phyloP scores from a whole-genome alignment of 768 basidiomycete genomes.

The Chalciporus chontae region DNA sequence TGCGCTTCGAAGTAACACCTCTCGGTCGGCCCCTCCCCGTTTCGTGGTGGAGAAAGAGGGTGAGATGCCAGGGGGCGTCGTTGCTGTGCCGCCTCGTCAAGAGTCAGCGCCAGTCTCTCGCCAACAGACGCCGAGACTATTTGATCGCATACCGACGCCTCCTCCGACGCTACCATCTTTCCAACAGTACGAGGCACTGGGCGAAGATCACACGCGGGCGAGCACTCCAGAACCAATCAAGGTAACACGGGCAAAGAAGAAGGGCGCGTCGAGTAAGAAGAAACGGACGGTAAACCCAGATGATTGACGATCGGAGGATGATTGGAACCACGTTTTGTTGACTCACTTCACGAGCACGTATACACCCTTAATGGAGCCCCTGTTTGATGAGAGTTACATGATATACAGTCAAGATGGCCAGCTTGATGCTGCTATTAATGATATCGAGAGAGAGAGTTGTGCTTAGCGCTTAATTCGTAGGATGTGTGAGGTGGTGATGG shows the following conservation, averaged over 20 bases:
- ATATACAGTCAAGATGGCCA: slow-evolving; percentile 23
- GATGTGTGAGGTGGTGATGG: slow-evolving; percentile 10
- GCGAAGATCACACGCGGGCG: slow-evolving; percentile 43
- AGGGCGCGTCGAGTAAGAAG: slow-evolving; percentile 53
- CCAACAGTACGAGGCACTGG: slow-evolving; percentile 51
- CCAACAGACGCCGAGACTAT: slow-evolving; percentile 22
- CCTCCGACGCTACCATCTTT: slow-evolving; percentile 39
- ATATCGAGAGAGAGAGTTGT: slow-evolving; percentile 3
- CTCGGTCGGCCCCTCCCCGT: slow-evolving; percentile 40
- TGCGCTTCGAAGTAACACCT: slow-evolving; percentile 40
- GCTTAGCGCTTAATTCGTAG: slow-evolving; percentile 15
- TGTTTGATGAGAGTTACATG: slow-evolving; percentile 20
- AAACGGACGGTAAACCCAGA: slow-evolving; percentile 49
- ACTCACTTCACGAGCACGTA: neutral
- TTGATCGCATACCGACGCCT: slow-evolving; percentile 33
- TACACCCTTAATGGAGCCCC: neutral
- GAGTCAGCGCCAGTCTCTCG: slow-evolving; percentile 27
- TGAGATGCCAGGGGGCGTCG: slow-evolving; percentile 76
- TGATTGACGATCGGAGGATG: slow-evolving; percentile 2
- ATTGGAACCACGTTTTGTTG: neutral
- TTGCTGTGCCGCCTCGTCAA: slow-evolving; percentile 16
- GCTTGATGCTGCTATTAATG: slow-evolving; percentile 9
- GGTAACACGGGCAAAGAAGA: slow-evolving; percentile 72
- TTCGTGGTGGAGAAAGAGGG: slow-evolving; percentile 74
- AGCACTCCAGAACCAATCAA: slow-evolving; percentile 70